Evolutionary conservation across 2,329 filamentous ascomycete genomes (phyloP).

Genomic region (Nothophoma quercina): DNA sequence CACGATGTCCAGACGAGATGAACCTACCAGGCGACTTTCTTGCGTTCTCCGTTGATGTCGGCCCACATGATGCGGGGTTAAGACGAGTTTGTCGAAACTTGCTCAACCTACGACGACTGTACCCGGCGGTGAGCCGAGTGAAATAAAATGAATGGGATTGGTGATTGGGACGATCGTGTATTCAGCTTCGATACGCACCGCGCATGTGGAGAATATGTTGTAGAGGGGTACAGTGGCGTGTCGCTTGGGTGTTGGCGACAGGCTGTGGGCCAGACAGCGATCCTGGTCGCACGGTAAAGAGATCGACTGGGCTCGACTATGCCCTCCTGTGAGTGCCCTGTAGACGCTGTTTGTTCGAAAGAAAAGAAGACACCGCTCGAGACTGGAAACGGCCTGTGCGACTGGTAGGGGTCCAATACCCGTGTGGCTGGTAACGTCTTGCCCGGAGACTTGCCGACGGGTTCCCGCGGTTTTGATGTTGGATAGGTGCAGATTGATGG

Average conservation of each 20-base stretch:
- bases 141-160: slow-evolving; percentile 28
- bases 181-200: slow-evolving; percentile 27
- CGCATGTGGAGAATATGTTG: slow-evolving; percentile 38
- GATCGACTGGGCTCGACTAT: slow-evolving; percentile 33
- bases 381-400: slow-evolving; percentile 26
- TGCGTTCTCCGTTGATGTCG: slow-evolving; percentile 71
- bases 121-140: slow-evolving; percentile 28
- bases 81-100: slow-evolving; percentile 34
- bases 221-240: slow-evolving; percentile 36
- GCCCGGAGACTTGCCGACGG: slow-evolving; percentile 29
- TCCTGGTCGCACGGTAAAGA: slow-evolving; percentile 31
- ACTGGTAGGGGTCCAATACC: slow-evolving; percentile 32
- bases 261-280: slow-evolving; percentile 23
- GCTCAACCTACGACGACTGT: slow-evolving; percentile 35
- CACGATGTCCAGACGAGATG: too few species aligned
- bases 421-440: slow-evolving; percentile 28
- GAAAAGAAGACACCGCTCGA: slow-evolving; percentile 22
- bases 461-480: slow-evolving; percentile 24
- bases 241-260: slow-evolving; percentile 25
- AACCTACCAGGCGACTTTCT: slow-evolving; percentile 77
- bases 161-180: slow-evolving; percentile 24
- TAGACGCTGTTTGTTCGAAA: slow-evolving; percentile 3
- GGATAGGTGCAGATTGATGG: slow-evolving; percentile 21
- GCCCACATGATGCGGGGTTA: slow-evolving; percentile 62
- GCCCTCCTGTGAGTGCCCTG: slow-evolving; percentile 20